Percentiles rank a stretch among this genome's conserved stretches.
phyloP scores from a whole-genome alignment of 75 land plant genomes.

The Pseudotsuga menziesii region DNA sequence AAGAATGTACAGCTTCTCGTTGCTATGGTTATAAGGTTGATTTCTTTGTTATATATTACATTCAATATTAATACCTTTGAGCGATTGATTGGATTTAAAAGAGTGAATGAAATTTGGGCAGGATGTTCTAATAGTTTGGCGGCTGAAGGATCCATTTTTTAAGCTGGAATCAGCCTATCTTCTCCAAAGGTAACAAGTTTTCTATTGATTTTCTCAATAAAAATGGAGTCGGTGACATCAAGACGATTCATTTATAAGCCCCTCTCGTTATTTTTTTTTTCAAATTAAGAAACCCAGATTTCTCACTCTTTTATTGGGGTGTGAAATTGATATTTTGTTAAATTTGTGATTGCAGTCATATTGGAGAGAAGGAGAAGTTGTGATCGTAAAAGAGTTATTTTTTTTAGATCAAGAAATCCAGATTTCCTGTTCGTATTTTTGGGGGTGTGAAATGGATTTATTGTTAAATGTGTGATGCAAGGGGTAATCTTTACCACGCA shows the following conservation, averaged over 20 bases:
- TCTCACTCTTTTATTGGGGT: not conserved
- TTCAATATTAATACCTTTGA: too few species aligned
- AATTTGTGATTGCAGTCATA: slow-evolving; percentile 37
- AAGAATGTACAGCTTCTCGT: not conserved
- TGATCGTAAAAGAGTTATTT: slow-evolving; percentile 51
- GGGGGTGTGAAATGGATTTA: too few species aligned
- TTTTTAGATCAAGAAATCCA: too few species aligned
- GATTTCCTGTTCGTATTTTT: too few species aligned
- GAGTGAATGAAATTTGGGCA: not conserved
- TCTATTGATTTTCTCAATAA: not conserved
- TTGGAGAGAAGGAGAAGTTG: slow-evolving; percentile 57
- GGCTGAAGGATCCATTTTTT: slow-evolving; percentile 68
- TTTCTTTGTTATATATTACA: too few species aligned
- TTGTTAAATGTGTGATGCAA: too few species aligned
- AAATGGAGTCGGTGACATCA: too few species aligned
- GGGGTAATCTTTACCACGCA: too few species aligned
- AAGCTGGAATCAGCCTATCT: slow-evolving; percentile 54
- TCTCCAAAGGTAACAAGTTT: slow-evolving; percentile 33
- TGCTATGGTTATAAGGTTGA: not conserved
- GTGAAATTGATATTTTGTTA: not conserved
- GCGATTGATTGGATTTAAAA: too few species aligned
- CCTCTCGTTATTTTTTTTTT: not conserved
- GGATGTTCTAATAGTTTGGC: slow-evolving; percentile 51
- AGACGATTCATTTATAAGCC: too few species aligned
- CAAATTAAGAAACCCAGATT: not conserved